Percentiles rank a stretch among this genome's conserved stretches.
phyloP scores from a whole-genome alignment of 495 filamentous ascomycete genomes.

The Clohesyomyces aquaticus region DNA sequence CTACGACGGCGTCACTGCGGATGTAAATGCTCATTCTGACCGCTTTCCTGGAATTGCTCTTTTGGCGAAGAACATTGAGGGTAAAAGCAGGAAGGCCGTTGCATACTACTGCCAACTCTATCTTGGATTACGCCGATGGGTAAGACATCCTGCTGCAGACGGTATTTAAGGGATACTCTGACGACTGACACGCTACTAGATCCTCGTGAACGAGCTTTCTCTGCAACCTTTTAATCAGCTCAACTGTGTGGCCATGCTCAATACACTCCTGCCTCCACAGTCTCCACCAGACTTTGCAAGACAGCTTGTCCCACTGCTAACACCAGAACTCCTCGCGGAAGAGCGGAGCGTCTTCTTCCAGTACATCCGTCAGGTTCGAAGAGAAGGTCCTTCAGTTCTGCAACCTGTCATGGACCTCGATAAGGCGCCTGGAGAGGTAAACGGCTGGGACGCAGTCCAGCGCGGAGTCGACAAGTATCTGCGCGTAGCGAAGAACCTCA shows the following conservation, averaged over 20 bases:
- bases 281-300: slow-evolving; percentile 46
- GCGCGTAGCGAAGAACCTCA: slow-evolving; percentile 60
- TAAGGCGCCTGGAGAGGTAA: slow-evolving; percentile 54
- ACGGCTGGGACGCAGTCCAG: slow-evolving; percentile 61
- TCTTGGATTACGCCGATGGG: slow-evolving; percentile 71
- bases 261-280: slow-evolving; percentile 67
- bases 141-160: slow-evolving; percentile 46
- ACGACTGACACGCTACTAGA: slow-evolving; percentile 50
- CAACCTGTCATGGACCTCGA: slow-evolving; percentile 60
- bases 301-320: slow-evolving; percentile 60
- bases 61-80: slow-evolving; percentile 59
- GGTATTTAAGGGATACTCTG: slow-evolving; percentile 10
- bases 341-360: slow-evolving; percentile 70
- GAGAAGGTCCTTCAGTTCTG: slow-evolving; percentile 60
- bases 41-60: slow-evolving; percentile 57
- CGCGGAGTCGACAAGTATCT: slow-evolving; percentile 66
- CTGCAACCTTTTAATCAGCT: slow-evolving; percentile 66
- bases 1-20: slow-evolving; percentile 46
- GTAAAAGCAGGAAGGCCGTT: slow-evolving; percentile 62
- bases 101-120: slow-evolving; percentile 68
- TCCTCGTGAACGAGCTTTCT: slow-evolving; percentile 71
- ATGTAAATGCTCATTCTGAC: slow-evolving; percentile 50
- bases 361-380: slow-evolving; percentile 65
- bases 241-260: slow-evolving; percentile 76
- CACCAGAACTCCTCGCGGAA: slow-evolving; percentile 55